Evolutionary conservation across 1,139 yeast genomes (phyloP), one percentile per base, ranked within the genome.

Genomic region (Groenewaldozyma sp.): DNA sequence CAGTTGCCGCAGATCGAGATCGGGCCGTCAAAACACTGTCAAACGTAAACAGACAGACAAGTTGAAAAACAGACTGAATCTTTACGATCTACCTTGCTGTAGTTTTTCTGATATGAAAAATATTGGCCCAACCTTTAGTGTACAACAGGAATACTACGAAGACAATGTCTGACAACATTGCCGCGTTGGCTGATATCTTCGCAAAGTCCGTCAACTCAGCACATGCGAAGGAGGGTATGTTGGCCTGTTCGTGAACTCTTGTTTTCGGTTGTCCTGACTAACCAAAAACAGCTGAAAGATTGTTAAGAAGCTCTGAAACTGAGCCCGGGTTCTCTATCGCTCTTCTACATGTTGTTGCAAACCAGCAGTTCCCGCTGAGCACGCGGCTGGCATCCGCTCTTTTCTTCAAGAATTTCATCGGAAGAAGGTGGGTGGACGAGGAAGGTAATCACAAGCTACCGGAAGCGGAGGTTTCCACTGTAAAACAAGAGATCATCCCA

Each of bases 371-470:
- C 35, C 70, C 74, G 2, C 57, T 61, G 3, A 66, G 82, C 1
- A 73, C 82, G 1, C 71, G 96, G 47, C 67, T 88, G 38, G 96
- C 98, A 0, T 95, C 83, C 16, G 91, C 96, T 2, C 65, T 93
- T 40, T 87, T 82, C 61, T 87, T 93, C 65, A 93, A 93, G 58
- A 93, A 93, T 59, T 74, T 86, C 48, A 71, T 91, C 49, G 80
- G 75, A 50, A 67, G 95, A 40, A 79, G 74, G 53, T 93, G 97
- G 97, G 77, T 82, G 35, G 84, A 86, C 58, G 95, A 86, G 49
- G 83, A 83, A 45, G 97, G 98, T 1, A 73, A 72, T 43, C 81
- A 91, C 58, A 58, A 77, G 44, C 64, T 88, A 27, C 71, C 81
- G 1, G 49, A 58, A 1, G 65, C 67, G 4, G 95, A 88, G 54